A percentile compares a stretch with the other conserved stretches of the same genome.
phyloP scores from a whole-genome alignment of 176 grass and related monocot genomes.

The Sorghum bicolor region Sorghum_bicolor_NCBIv3 NC_012872.2:70933501-70934000 shows the following conservation, averaged over 20 bases:
- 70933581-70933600: not conserved
- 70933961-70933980: not conserved
- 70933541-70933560: not conserved
- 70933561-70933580: not conserved
- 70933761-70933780: not conserved
- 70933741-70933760: conserved; percentile 1
- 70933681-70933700: not conserved
- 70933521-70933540: not conserved
- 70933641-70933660: not conserved
- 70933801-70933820: not conserved
- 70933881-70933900: not conserved
- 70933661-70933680: not conserved
- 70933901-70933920: conserved; percentile 21
- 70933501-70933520: not conserved
- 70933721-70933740: not conserved
- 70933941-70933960: conserved; percentile 19
- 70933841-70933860: conserved; percentile 28
- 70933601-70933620: not conserved
- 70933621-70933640: not conserved
- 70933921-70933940: not conserved
- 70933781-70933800: not conserved
- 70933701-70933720: not conserved
- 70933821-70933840: conserved; percentile 7
- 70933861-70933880: conserved; percentile 34
- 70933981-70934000: not conserved